Evolutionary conservation across 208 protist genomes (phyloP).

Genomic region (Wallacemonas sp.): DNA sequence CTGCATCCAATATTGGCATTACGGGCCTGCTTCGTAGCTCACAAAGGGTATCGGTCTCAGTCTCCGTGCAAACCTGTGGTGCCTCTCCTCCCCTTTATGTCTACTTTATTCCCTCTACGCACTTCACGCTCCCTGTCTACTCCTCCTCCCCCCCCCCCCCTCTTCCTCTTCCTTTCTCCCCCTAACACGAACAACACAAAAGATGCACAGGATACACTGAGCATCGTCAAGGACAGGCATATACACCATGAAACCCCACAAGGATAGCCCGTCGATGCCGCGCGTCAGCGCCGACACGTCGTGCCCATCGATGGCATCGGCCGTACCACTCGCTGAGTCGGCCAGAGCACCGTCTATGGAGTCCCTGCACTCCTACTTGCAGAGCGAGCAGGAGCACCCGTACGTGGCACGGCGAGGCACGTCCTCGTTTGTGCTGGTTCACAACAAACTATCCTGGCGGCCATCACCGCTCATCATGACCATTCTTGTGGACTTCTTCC

Average conservation of each 20-base stretch:
- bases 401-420: neutral
- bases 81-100: too few species aligned
- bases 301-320: neutral
- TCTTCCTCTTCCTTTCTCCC: neutral
- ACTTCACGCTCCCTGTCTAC: neutral
- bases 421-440: conserved; percentile 44
- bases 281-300: neutral
- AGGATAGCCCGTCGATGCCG: too few species aligned
- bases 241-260: too few species aligned
- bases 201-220: too few species aligned
- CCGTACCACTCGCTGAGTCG: neutral
- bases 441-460: conserved; percentile 45
- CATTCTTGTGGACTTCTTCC: conserved; percentile 42
- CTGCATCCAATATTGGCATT: too few species aligned
- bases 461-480: conserved; percentile 33
- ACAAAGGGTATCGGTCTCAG: too few species aligned
- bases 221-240: too few species aligned
- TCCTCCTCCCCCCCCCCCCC: neutral
- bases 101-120: conserved; percentile 6
- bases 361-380: conserved; percentile 19
- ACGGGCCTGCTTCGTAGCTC: too few species aligned
- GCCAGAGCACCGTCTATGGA: neutral
- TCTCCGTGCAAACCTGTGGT: too few species aligned
- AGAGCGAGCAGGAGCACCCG: neutral
- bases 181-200: too few species aligned